phyloP scores from a whole-genome alignment of 768 basidiomycete species.

The Pisolithus microcarpus region DNA sequence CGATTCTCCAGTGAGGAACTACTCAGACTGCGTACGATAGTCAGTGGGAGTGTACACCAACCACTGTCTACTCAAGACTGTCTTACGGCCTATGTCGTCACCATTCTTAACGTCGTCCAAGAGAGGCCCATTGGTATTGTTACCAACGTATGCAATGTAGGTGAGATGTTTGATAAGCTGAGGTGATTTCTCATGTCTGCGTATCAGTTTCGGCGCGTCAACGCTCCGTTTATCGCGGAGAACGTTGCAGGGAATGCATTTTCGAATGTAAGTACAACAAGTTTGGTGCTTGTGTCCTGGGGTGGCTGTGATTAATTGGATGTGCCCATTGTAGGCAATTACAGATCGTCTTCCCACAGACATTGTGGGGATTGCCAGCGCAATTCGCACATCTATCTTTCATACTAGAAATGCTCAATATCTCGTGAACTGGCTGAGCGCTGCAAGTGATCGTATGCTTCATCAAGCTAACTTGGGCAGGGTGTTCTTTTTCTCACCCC shows the following conservation, averaged over 20 bases:
- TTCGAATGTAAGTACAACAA: neutral
- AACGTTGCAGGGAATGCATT: neutral
- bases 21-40: neutral
- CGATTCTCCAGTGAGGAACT: neutral
- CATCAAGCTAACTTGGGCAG: neutral
- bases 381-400: neutral
- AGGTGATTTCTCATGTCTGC: neutral
- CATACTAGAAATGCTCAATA: neutral
- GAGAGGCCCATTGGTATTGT: slow-evolving; percentile 6
- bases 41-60: neutral
- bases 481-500: neutral
- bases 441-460: neutral
- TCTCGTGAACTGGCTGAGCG: neutral
- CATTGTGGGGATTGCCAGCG: neutral
- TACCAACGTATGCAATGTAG: neutral
- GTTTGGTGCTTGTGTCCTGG: no score
- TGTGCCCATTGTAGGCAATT: neutral
- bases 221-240: neutral
- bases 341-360: neutral
- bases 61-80: slow-evolving; percentile 16
- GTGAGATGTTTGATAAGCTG: neutral
- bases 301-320: neutral
- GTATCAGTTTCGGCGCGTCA: neutral
- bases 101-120: slow-evolving; percentile 11
- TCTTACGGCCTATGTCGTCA: slow-evolving; percentile 18